Percentiles rank a stretch among this genome's conserved stretches.
phyloP scores from a whole-genome alignment of 257 asterid species.

The Cinchona pubescens region DNA sequence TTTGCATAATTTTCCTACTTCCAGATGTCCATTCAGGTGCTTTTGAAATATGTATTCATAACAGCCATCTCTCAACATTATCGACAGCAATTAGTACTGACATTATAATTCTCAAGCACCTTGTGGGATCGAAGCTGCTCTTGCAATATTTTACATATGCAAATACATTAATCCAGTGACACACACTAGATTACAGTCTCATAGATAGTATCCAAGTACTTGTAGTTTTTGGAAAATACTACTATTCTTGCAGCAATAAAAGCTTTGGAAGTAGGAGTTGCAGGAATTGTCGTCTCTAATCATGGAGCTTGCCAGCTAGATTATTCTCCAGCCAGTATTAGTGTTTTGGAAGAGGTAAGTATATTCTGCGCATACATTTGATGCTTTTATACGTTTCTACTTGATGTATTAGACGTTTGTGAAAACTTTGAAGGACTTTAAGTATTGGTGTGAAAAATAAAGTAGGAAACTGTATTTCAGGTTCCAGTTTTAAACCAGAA shows the following conservation, averaged over 20 bases:
- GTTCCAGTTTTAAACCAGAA: neutral
- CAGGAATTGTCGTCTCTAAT: slow-evolving; percentile 57
- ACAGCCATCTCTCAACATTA: neutral
- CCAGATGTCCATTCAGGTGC: neutral
- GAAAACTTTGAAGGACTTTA: neutral
- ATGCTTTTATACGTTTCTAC: neutral
- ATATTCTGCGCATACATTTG: neutral
- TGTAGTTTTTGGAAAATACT: neutral
- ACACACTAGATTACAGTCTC: neutral
- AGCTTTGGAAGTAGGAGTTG: slow-evolving; percentile 59
- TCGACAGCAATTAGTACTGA: neutral
- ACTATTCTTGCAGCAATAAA: slow-evolving; percentile 37
- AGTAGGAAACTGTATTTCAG: neutral
- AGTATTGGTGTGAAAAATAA: neutral
- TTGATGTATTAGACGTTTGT: neutral
- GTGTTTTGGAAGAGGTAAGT: slow-evolving; percentile 64
- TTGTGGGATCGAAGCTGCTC: neutral
- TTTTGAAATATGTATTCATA: neutral
- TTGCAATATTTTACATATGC: neutral
- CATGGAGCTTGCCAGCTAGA: slow-evolving; percentile 73
- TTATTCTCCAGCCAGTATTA: slow-evolving; percentile 54
- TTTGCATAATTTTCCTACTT: neutral
- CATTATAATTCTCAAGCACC: neutral
- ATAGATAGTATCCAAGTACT: neutral
- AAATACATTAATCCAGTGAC: neutral